Base-by-base conservation (phyloP, 768 basidiomycete species). In the Neoboletus subvelutipes region DNA sequence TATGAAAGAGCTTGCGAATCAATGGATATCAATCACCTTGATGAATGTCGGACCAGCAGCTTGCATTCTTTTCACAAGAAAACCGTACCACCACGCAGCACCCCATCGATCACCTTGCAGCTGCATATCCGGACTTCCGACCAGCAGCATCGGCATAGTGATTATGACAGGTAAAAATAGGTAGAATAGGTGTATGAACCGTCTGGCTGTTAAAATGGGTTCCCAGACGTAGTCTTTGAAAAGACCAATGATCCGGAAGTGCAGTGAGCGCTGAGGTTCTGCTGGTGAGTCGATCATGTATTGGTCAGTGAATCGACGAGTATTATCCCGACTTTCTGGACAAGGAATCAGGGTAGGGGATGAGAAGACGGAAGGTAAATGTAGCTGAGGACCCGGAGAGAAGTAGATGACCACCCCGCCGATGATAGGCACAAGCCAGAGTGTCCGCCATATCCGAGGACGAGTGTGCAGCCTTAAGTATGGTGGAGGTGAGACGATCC, bases 1-100 rank as follows among this genome's bases (percentile, higher is more conserved):
- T 13, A 50, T 52, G 17, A 63, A 45, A 67, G 52, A 45, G 46
- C 15, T 58, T 34, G 43, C 13, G 59, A 39, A 31, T 42, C 24
- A 40, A 53, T n/a, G 31, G 33, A 20, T 46, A 42, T 24, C 40
- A 64, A 76, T 54, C 65, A 90, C 93, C 84, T 99, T 99, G 72
- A 92, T 92, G 72, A 98, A 98, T 0, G 95, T 96, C 17, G 97
- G 97, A 1, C 97, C 97, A 10, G 96, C 96, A 6, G 85, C 78
- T 73, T 95, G 87, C 97, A 99, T 98, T 71, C 87, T 88, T 43
- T 73, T 76, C 8, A 94, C 92, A 17, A 99, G 76, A 50, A 92
- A 81, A n/a, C 80, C 83, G 69, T 98, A 98, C 97, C 97, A 99
- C 96, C 94, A 97, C 4, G 94, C 80, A 1, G 93, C 94, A 37